Conservation (phyloP, 1,139 yeast species). For the Geotrichum aggregatum region DNA sequence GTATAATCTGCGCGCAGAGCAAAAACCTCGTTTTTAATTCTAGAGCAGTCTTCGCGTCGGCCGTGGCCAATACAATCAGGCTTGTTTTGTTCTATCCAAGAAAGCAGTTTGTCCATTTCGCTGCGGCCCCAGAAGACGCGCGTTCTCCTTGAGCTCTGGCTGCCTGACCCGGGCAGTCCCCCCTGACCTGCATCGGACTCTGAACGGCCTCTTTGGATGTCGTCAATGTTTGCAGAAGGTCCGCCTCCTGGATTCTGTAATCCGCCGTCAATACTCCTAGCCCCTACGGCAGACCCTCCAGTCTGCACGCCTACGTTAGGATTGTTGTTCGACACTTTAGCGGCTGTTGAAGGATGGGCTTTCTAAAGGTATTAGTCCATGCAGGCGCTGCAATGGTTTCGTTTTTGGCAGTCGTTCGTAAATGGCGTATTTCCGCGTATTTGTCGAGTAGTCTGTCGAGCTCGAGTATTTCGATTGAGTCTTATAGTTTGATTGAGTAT, state of each 20-base stretch:
- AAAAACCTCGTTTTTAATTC: constrained; percentile 21
- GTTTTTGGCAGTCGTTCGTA: too few relatives aligned
- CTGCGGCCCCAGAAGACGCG: constrained; percentile 22
- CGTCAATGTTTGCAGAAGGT: constrained; percentile 1
- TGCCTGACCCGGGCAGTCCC: constrained; percentile 2
- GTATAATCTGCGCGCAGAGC: constrained; percentile 20
- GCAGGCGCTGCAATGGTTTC: too few relatives aligned
- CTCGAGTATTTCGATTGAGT: too few relatives aligned
- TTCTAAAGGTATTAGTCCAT: too few relatives aligned
- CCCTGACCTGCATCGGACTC: constrained; percentile 7
- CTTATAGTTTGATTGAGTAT: too few relatives aligned
- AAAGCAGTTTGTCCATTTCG: constrained; percentile 21
- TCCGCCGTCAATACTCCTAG: constrained; percentile 2
- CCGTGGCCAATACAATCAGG: constrained; percentile 23
- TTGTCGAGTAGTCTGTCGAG: too few relatives aligned
- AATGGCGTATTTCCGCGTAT: too few relatives aligned
- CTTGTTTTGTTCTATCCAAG: constrained; percentile 21
- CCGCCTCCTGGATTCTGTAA: too few relatives aligned
- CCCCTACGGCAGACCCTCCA: constrained; percentile 8
- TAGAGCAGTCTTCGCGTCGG: constrained; percentile 21
- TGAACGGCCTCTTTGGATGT: neutral
- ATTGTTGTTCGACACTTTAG: constrained; percentile 12
- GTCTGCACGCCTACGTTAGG: constrained; percentile 9
- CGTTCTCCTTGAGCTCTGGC: constrained; percentile 13
- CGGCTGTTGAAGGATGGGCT: neutral